Evolutionary conservation across 2,329 filamentous ascomycete genomes (phyloP), one percentile per base, ranked within the genome.

Genomic region (Cercospora zeae-maydis): DNA sequence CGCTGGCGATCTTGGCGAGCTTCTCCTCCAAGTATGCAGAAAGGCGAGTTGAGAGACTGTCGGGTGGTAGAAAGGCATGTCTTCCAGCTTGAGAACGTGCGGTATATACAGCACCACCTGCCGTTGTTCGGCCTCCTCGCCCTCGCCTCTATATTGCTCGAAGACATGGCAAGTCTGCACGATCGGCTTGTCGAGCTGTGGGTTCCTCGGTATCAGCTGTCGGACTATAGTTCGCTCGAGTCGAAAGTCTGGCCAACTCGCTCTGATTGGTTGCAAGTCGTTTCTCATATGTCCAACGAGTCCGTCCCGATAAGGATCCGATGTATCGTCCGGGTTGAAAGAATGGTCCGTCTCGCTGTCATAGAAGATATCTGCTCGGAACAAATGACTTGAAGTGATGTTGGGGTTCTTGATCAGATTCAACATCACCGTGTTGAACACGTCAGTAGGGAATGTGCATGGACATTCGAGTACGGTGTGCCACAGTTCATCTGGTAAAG

Each of bases 51-150:
- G 86, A 57, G 82, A 83, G 21, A 96, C 88, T 58, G 84, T 82
- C 21, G 93, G 93, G 73, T 97, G 93, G 76, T 97, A 98, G 77
- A 90, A 96, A 0, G 93, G 93, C 65, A 95, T 83, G 2, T 88
- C 83, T 13, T 84, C 80, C 10, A 83, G 78, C 1, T 79, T 78
- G 33, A 81, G 75, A 8, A 86, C 81, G 75, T 96, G 92, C 7
- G 93, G 92, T 5, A 90, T 81, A 74, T 96, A 96, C 34, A 96
- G 76, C 14, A 96, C 85, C 58, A 93, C 77, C 33, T 82, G 84
- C 31, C 78, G 76, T 39, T 78, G 73, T 2, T 71, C 30, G 59
- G 21, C 27, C 42, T 27, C 21, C 7, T 49, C 54, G 4, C 63
- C 62, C 7, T 60, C 57, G 10, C 4, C 37, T 11, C 16, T 45